These are phyloP conservation scores for Aphanomyces cochlioides DNA, from an alignment of 352 stramenopile genomes.

Conservation along the genomic window DNA sequence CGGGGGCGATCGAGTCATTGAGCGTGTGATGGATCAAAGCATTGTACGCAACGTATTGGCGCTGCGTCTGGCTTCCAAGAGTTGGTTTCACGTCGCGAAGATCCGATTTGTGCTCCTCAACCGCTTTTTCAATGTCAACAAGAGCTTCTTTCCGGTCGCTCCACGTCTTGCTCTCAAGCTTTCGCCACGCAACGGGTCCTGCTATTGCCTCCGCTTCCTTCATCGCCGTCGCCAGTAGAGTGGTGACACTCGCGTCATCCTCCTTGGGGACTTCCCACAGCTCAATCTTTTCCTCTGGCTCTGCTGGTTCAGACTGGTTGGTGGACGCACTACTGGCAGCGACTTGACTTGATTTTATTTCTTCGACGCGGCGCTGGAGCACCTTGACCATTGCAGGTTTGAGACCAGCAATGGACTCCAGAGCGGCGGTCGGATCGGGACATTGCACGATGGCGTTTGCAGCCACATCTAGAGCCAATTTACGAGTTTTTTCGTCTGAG, in stretches of 20 bases:
- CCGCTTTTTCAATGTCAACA: slow-evolving; percentile 61
- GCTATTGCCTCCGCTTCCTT: slow-evolving; percentile 45
- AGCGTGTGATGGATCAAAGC: slow-evolving; percentile 55
- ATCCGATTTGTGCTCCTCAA: slow-evolving; percentile 66
- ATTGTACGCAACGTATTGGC: slow-evolving; percentile 63
- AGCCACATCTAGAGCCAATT: slow-evolving; percentile 62
- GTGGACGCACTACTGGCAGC: slow-evolving; percentile 34
- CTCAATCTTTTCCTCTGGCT: slow-evolving; percentile 34
- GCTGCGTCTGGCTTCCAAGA: slow-evolving; percentile 58
- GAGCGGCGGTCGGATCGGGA: slow-evolving; percentile 38
- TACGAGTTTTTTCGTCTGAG: slow-evolving; percentile 72
- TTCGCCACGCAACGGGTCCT: slow-evolving; percentile 65
- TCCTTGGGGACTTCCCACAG: slow-evolving; percentile 45
- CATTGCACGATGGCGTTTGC: slow-evolving; percentile 47
- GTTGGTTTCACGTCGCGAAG: slow-evolving; percentile 56
- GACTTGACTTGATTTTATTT: slow-evolving; percentile 45
- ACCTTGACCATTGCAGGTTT: slow-evolving; percentile 78
- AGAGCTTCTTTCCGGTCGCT: slow-evolving; percentile 80
- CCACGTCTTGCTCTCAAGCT: slow-evolving; percentile 80
- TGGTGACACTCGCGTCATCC: slow-evolving; percentile 45
- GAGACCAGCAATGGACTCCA: slow-evolving; percentile 42
- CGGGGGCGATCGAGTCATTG: slow-evolving; percentile 62
- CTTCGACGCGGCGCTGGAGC: slow-evolving; percentile 69
- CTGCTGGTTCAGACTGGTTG: slow-evolving; percentile 49
- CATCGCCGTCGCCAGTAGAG: slow-evolving; percentile 45